Conservation (phyloP, 139 green algal species). For the Tetradesmus obliquus region DNA sequence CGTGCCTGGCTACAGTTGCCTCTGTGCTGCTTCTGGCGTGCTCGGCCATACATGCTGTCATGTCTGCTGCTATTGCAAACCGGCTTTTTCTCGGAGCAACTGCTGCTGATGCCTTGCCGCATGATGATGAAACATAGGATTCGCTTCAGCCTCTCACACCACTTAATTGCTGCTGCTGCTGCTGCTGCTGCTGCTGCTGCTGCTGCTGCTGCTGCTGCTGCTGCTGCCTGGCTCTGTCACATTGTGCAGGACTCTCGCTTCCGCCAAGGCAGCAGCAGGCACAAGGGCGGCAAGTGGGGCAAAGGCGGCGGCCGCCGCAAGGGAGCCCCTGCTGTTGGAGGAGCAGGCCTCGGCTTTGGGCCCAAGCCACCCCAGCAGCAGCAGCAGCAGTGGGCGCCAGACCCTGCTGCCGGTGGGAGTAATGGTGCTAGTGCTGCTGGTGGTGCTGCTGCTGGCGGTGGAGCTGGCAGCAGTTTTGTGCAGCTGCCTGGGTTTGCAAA, state of each 20-base stretch:
- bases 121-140: too few species aligned
- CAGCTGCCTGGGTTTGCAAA: conserved; percentile 62
- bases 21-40: too few species aligned
- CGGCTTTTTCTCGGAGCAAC: too few species aligned
- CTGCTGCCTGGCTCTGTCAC: neutral
- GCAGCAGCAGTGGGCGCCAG: neutral
- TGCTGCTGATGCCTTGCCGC: too few species aligned
- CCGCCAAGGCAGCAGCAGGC: conserved; percentile 48
- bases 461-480: conserved; percentile 45
- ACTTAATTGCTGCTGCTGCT: neutral
- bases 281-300: conserved; percentile 50
- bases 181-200: neutral
- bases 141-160: too few species aligned
- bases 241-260: conserved; percentile 56
- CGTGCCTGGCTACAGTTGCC: too few species aligned
- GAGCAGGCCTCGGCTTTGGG: conserved; percentile 81
- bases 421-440: conserved; percentile 16
- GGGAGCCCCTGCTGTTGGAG: conserved; percentile 58
- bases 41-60: too few species aligned
- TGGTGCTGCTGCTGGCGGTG: neutral
- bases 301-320: conserved; percentile 47
- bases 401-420: neutral
- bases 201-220: neutral
- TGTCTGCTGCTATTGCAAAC: too few species aligned
- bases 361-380: neutral